These are phyloP conservation scores for Alternaria sp. DNA, from an alignment of 2,329 filamentous ascomycete species.

Conservation along the genomic window DNA sequence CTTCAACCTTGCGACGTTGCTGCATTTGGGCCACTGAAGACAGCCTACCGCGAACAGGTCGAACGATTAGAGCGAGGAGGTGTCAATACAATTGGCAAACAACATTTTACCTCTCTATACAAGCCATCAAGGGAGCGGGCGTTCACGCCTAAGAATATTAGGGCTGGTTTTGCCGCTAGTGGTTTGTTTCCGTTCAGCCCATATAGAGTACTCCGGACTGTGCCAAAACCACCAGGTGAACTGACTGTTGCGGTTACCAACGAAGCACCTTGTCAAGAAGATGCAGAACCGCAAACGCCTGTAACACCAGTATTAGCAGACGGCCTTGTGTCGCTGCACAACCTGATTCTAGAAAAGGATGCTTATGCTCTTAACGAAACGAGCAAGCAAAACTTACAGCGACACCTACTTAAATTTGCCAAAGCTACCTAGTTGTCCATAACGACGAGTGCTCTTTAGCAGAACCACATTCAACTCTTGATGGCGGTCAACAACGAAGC, in stretches of 20 bases:
- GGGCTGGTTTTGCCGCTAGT: slow-evolving; percentile 33
- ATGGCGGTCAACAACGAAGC: slow-evolving; percentile 41
- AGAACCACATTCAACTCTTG: slow-evolving; percentile 39
- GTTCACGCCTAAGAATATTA: slow-evolving; percentile 43
- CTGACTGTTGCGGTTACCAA: slow-evolving; percentile 27
- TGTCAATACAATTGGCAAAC: slow-evolving; percentile 19
- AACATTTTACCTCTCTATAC: slow-evolving; percentile 13
- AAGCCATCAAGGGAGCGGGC: slow-evolving; percentile 33
- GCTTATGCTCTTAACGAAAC: slow-evolving; percentile 28
- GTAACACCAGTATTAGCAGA: slow-evolving; percentile 32
- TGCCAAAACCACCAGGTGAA: slow-evolving; percentile 32
- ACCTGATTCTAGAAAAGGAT: slow-evolving; percentile 26
- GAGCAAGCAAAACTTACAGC: slow-evolving; percentile 30
- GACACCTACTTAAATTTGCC: too few relatives aligned
- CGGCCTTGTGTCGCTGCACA: slow-evolving; percentile 31
- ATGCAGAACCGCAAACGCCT: slow-evolving; percentile 39
- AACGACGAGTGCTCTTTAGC: too few relatives aligned
- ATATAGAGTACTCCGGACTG: slow-evolving; percentile 40
- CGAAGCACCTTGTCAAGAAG: slow-evolving; percentile 21
- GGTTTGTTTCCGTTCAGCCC: slow-evolving; percentile 43
- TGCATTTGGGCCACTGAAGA: slow-evolving; percentile 20
- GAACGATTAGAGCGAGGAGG: slow-evolving; percentile 23
- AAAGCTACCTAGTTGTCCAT: too few relatives aligned
- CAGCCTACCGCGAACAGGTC: slow-evolving; percentile 22
- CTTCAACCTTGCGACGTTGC: slow-evolving; percentile 24